Base-by-base conservation (phyloP, 2,329 filamentous ascomycete genomes). In the Talaromyces rugulosus region DNA sequence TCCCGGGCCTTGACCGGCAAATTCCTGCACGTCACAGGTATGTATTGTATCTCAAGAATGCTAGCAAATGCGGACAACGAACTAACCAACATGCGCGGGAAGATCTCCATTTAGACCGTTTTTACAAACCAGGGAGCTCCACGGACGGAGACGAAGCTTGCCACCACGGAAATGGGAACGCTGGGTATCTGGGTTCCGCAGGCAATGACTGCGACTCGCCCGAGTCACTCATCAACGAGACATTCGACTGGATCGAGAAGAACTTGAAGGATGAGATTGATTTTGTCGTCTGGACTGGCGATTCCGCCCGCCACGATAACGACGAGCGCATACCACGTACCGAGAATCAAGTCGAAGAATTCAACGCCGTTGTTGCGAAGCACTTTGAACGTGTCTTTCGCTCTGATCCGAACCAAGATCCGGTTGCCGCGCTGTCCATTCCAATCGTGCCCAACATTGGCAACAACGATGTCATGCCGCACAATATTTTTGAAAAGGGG, bases 381-480 rank as follows among this genome's bases (percentile, higher is more conserved):
- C 91, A 91, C 74, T 91, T 98, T 75, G 77, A 84, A 54, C 85
- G 92, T 23, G 82, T 90, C 9, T 96, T 97, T 71, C 82, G 83
- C 27, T n/a, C 27, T 2, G 80, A 81, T 58, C 69, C 77, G 42
- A 80, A 83, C 50, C 80, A 85, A 66, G 72, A 80, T 62, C 74
- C 81, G 59, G 74, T 75, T 42, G 80, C 85, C 59, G 85, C 86
- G 62, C 83, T 92, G 62, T 76, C 82, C 12, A 84, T 98, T 4
- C 94, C 95, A 4, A 86, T 98, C 33, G 83, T 99, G 23, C 93
- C 95, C 0, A 97, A 89, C 0, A 88, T 97, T 68, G 95, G 95
- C 64, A 99, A 99, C 79, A 99, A 99, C 76, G 95, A 99, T 71
- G 93, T 99, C 62, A 86, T 97, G 63, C 95, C 95, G 1, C 95